Evolutionary conservation across 2,329 filamentous ascomycete species (phyloP).

Genomic region (Lachnellula willkommii): DNA sequence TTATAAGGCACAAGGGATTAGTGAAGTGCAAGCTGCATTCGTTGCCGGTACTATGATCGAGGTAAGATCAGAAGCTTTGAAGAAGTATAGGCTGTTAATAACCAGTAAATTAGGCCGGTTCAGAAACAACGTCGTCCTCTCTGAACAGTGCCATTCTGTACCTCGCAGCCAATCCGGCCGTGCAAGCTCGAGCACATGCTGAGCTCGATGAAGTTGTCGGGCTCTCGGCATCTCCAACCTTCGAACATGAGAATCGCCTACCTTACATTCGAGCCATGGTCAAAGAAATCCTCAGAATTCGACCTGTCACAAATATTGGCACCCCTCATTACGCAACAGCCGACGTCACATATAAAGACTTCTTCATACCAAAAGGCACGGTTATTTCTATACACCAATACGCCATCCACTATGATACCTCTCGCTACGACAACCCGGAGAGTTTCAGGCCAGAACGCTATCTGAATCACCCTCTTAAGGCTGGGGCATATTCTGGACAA

Average conservation of each 20-base stretch:
- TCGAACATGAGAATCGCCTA: conserved; percentile 39
- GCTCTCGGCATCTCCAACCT: conserved; percentile 38
- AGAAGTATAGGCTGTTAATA: background rate
- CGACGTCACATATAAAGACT: conserved; percentile 51
- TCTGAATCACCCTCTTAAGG: conserved; percentile 8
- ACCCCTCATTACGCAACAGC: conserved; percentile 49
- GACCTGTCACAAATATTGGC: conserved; percentile 40
- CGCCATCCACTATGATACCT: conserved; percentile 33
- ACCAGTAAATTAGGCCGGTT: conserved; percentile 34
- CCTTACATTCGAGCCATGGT: conserved; percentile 40
- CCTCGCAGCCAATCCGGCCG: conserved; percentile 2
- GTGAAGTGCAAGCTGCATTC: conserved; percentile 1
- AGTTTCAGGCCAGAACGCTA: conserved; percentile 40
- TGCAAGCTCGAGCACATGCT: conserved; percentile 42
- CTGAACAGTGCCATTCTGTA: conserved; percentile 9
- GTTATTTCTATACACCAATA: conserved; percentile 35
- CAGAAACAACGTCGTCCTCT: conserved; percentile 29
- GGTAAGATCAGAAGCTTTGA: background rate
- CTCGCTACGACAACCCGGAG: conserved; percentile 37
- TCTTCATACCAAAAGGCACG: conserved; percentile 41
- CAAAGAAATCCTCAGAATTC: conserved; percentile 42
- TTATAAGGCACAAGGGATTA: background rate
- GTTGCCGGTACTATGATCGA: background rate
- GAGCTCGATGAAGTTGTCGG: conserved; percentile 46
- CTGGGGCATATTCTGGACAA: conserved; percentile 41